Percentiles rank a stretch among this genome's conserved stretches.
phyloP scores from a whole-genome alignment of 169 alveolate genomes.

The Cryptosporidium meleagridis region DNA sequence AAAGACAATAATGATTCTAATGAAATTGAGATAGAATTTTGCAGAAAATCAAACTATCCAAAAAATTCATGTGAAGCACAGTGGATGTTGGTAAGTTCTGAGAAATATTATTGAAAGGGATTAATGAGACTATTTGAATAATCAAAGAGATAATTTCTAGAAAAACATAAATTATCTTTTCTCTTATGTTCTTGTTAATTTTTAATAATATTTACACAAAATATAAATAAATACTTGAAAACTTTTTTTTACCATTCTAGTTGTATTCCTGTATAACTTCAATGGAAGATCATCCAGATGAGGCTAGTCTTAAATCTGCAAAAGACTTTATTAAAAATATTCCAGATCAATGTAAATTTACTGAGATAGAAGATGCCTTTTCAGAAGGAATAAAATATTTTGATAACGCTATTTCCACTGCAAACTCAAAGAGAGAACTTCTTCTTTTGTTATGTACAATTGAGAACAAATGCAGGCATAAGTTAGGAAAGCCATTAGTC shows the following conservation, averaged over 20 bases:
- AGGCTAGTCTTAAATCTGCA: constrained; percentile 7
- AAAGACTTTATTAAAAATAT: constrained; percentile 40
- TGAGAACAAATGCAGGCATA: constrained; percentile 47
- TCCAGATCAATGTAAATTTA: constrained; percentile 66
- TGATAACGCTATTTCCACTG: neutral
- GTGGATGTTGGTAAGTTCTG: constrained; percentile 72
- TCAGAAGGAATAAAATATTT: neutral
- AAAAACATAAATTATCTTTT: neutral
- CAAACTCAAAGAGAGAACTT: constrained; percentile 26
- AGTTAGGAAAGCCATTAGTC: neutral
- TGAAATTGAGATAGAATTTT: neutral
- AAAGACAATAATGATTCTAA: neutral
- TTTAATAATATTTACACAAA: neutral
- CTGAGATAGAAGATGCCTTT: constrained; percentile 30
- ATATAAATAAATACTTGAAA: neutral
- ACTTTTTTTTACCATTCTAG: constrained; percentile 2
- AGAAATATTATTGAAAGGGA: neutral
- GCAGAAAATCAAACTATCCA: constrained; percentile 40
- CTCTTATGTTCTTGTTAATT: neutral
- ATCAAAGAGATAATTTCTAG: too few species aligned
- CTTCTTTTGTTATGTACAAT: constrained; percentile 28
- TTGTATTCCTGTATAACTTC: constrained; percentile 37
- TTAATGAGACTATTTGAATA: neutral
- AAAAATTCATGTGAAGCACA: constrained; percentile 62
- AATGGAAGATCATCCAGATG: constrained; percentile 44